Percentiles rank a stretch among this genome's conserved stretches.
Conservation (phyloP, 495 filamentous ascomycete species). For the Daldinia bambusicola region DNA sequence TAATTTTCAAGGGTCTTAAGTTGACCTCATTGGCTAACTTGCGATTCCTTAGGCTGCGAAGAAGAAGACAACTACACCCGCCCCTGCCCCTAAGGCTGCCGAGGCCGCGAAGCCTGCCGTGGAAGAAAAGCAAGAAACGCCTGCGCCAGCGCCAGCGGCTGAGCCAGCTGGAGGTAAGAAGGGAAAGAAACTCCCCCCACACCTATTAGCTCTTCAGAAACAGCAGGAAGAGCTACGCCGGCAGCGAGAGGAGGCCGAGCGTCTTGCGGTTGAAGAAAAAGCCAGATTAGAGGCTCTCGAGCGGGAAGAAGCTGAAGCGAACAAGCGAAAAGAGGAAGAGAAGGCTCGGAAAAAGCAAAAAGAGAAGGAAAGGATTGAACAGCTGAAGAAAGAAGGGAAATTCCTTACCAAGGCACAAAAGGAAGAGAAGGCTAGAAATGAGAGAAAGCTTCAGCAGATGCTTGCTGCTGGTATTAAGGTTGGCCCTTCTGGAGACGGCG, state of each 20-base stretch:
- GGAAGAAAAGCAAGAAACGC: slow-evolving; percentile 58
- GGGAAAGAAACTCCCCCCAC: slow-evolving; percentile 90
- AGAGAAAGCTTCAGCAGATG: slow-evolving; percentile 94
- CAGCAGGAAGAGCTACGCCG: slow-evolving; percentile 86
- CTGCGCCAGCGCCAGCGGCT: slow-evolving; percentile 59
- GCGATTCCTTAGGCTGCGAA: slow-evolving; percentile 65
- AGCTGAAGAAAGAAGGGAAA: slow-evolving; percentile 94
- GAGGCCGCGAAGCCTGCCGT: slow-evolving; percentile 60
- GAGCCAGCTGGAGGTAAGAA: slow-evolving; percentile 69
- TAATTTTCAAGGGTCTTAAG: neutral
- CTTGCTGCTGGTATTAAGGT: slow-evolving; percentile 86
- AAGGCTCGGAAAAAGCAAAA: slow-evolving; percentile 89
- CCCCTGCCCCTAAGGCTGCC: slow-evolving; percentile 59
- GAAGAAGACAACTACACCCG: slow-evolving; percentile 67
- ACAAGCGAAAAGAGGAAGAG: slow-evolving; percentile 68
- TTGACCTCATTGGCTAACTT: slow-evolving; percentile 30
- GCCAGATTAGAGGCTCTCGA: slow-evolving; percentile 76
- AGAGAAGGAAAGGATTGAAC: slow-evolving; percentile 94
- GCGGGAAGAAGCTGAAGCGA: slow-evolving; percentile 66
- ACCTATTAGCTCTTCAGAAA: slow-evolving; percentile 83
- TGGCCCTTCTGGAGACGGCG: slow-evolving; percentile 71
- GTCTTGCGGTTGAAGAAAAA: slow-evolving; percentile 75
- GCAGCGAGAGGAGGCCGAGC: slow-evolving; percentile 79
- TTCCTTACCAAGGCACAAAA: slow-evolving; percentile 93
- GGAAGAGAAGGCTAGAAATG: slow-evolving; percentile 82